Percentiles rank a stretch among this genome's conserved stretches.
Conservation (phyloP, 2,329 filamentous ascomycete genomes). For the Trichoderma atrobrunneum region DNA sequence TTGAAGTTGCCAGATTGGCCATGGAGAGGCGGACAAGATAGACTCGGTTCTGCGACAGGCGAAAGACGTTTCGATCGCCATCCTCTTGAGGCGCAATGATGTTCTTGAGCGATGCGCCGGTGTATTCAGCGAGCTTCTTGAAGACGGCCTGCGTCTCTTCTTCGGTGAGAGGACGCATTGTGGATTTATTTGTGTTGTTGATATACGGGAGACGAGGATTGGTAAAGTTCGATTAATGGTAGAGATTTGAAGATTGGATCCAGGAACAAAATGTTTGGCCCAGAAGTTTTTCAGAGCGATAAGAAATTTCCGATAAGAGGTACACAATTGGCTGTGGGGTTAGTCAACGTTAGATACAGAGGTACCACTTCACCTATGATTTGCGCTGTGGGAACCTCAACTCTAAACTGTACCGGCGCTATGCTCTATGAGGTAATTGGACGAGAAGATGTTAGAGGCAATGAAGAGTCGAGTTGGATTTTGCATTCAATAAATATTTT, state of each 20-base stretch:
- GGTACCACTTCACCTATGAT: background rate
- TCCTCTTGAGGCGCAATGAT: slow-evolving; percentile 72
- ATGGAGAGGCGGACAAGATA: slow-evolving; percentile 90
- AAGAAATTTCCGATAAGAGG: slow-evolving; percentile 15
- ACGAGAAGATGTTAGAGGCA: too few species aligned
- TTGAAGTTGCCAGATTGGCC: slow-evolving; percentile 85
- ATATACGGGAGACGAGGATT: background rate
- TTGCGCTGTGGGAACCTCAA: background rate
- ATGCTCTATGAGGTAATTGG: background rate
- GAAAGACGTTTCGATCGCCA: slow-evolving; percentile 81
- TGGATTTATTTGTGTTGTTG: background rate
- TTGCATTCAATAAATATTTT: background rate
- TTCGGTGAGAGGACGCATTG: slow-evolving; percentile 80
- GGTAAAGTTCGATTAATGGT: background rate
- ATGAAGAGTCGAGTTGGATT: background rate
- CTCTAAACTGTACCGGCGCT: background rate
- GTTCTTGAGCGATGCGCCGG: slow-evolving; percentile 79
- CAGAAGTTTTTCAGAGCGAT: slow-evolving; percentile 13
- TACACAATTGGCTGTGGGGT: background rate
- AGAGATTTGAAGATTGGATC: background rate
- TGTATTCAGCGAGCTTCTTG: slow-evolving; percentile 91
- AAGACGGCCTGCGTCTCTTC: slow-evolving; percentile 79
- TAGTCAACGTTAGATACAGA: background rate
- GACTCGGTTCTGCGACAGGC: slow-evolving; percentile 75
- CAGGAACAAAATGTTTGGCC: slow-evolving; percentile 2